These are phyloP conservation scores for Phialocephala subalpina DNA, from an alignment of 2,329 filamentous ascomycete genomes.

Conservation along the genomic window DNA sequence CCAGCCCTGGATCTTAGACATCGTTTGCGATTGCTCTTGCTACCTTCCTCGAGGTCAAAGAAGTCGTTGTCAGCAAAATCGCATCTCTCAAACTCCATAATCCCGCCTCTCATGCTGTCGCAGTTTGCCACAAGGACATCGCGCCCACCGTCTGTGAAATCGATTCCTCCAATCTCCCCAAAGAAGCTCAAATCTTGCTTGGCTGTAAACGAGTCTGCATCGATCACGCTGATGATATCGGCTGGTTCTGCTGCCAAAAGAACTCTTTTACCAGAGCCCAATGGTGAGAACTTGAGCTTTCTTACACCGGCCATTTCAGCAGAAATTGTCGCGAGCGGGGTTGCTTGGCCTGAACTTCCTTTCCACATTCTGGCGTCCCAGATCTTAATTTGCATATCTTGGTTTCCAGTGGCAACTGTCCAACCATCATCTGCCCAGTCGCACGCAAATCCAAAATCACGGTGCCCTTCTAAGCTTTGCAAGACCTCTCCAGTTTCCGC, in stretches of 20 bases:
- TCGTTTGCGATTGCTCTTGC: neutral
- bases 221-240: conserved; percentile 75
- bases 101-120: conserved; percentile 70
- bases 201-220: conserved; percentile 68
- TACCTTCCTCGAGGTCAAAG: conserved; percentile 31
- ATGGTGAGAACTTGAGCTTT: conserved; percentile 74
- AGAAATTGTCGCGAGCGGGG: conserved; percentile 61
- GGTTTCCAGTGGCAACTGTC: conserved; percentile 78
- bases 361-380: conserved; percentile 80
- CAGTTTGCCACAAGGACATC: conserved; percentile 74
- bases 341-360: conserved; percentile 56
- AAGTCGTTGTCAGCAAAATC: conserved; percentile 36
- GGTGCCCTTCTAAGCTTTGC: conserved; percentile 63
- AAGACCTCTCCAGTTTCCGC: conserved; percentile 69
- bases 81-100: conserved; percentile 46
- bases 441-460: conserved; percentile 78
- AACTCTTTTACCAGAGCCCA: conserved; percentile 71
- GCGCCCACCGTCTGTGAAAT: conserved; percentile 71
- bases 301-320: conserved; percentile 75
- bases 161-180: conserved; percentile 75
- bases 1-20: conserved; percentile 8
- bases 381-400: conserved; percentile 76
- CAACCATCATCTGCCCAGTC: conserved; percentile 83
- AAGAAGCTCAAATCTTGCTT: conserved; percentile 79
- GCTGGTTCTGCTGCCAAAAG: conserved; percentile 80